Base-by-base conservation (phyloP, 495 filamentous ascomycete species). In the Aspergillus nanangensis region DNA sequence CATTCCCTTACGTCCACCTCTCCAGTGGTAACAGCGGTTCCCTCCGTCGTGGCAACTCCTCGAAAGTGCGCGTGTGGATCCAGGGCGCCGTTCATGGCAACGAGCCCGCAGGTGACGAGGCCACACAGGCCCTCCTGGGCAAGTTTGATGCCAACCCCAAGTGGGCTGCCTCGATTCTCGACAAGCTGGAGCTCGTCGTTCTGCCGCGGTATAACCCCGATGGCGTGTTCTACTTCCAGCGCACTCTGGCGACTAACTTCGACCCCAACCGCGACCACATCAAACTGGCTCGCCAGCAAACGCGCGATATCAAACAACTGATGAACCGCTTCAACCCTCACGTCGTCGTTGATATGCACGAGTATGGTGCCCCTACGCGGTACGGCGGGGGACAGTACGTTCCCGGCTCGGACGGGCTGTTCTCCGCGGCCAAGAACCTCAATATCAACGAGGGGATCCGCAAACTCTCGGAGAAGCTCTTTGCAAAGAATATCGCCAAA, bases 251-350 rank as follows among this genome's bases (percentile, higher is more conserved):
- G 9, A 44, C 27, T 2, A 44, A 44, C 21, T 35, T 44, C 8
- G 41, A 44, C 29, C 41, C 41, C 13, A 44, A 44, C 41, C 41
- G 41, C 41, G 41, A 44, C 41, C 41, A 44, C 18, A 35, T 44
- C 41, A 44, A 44, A 18, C 41, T 44, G 7, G 41, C 41, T 19
- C 41, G 41, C 27, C 41, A 44, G 29, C 41, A 44, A 17, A 44
- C 41, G 29, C 41, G 41, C 4, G 41, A 44, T 35, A 34, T 44
- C 3, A 44, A 44, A 35, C 25, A 44, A 17, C 29, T 44, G 14
- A 13, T 44, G 41, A 44, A 44, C 41, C 2, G 29, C 29, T 44
- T 44, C 18, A 8, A 22, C 27, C 41, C 41, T 1, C 41, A 44
- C 17, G 41, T 44, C 17, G n/a, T 44, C 14, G 41, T 44, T 18